Conservation (phyloP, 495 filamentous ascomycete species). For the Aspergillus nidulans region DNA sequence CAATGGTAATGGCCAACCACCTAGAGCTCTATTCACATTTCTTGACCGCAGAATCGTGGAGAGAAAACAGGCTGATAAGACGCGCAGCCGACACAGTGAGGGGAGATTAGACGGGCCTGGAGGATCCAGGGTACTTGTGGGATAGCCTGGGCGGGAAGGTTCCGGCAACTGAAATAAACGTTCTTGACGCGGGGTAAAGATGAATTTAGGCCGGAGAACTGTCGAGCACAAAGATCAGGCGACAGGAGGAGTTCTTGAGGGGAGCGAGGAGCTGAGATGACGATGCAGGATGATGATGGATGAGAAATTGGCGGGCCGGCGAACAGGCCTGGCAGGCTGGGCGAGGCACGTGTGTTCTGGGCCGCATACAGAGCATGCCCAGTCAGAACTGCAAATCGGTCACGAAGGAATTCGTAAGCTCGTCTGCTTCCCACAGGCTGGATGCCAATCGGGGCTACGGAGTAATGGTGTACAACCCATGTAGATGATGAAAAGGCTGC, state of each 20-base stretch:
- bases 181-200: not conserved
- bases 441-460: not conserved
- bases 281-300: conserved; percentile 11
- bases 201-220: not conserved
- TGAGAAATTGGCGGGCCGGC: conserved; percentile 8
- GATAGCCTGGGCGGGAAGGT: conserved; percentile 1
- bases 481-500: conserved; percentile 6
- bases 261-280: conserved; percentile 6
- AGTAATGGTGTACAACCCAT: not conserved
- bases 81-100: not conserved
- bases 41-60: conserved; percentile 1
- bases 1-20: conserved; percentile 3
- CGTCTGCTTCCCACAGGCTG: not conserved
- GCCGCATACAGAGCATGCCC: not conserved
- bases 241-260: not conserved
- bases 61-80: conserved; percentile 2
- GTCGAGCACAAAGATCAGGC: not conserved
- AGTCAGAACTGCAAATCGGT: not conserved
- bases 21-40: conserved; percentile 5
- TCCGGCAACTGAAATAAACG: not conserved
- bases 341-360: conserved; percentile 12
- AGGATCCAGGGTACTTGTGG: not conserved
- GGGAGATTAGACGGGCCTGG: not conserved
- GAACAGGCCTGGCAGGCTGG: conserved; percentile 8
- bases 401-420: not conserved